Evolutionary conservation across 768 basidiomycete species (phyloP).

Genomic region (Nevesoporus exiguus): DNA sequence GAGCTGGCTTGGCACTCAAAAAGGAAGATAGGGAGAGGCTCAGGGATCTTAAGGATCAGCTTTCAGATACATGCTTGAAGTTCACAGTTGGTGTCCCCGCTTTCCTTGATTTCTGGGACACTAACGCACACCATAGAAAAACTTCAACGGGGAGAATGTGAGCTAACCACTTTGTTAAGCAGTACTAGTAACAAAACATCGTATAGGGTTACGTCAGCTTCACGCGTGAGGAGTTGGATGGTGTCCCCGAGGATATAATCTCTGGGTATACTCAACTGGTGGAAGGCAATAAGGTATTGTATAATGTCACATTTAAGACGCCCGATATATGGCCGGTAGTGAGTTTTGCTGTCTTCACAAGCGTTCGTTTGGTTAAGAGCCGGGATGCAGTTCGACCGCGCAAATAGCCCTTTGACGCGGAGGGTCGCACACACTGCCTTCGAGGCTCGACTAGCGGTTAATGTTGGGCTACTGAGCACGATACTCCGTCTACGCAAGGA

Average conservation of each 20-base stretch:
- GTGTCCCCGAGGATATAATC: conserved; percentile 74
- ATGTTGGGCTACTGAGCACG: conserved; percentile 66
- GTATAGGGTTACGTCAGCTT: conserved; percentile 58
- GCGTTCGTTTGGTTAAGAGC: neutral
- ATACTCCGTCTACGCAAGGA: conserved; percentile 66
- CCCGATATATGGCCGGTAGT: conserved; percentile 79
- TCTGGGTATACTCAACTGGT: conserved; percentile 68
- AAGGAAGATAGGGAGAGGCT: conserved; percentile 53
- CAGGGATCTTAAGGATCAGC: conserved; percentile 65
- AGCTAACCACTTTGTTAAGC: conserved; percentile 5
- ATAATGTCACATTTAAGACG: conserved; percentile 75
- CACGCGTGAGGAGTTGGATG: conserved; percentile 69
- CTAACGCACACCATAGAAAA: conserved; percentile 49
- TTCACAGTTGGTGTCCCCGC: conserved; percentile 56
- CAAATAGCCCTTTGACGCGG: conserved; percentile 64
- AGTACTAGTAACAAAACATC: neutral
- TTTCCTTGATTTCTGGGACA: neutral
- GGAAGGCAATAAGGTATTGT: conserved; percentile 52
- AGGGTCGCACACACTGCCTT: conserved; percentile 58
- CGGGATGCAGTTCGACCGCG: conserved; percentile 63
- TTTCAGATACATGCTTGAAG: conserved; percentile 67
- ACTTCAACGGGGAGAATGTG: conserved; percentile 85
- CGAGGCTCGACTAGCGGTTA: conserved; percentile 63
- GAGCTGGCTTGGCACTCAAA: conserved; percentile 73
- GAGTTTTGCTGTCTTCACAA: conserved; percentile 19